phyloP scores from a whole-genome alignment of 805 yeast genomes.

The Lipomyces sp. region DNA sequence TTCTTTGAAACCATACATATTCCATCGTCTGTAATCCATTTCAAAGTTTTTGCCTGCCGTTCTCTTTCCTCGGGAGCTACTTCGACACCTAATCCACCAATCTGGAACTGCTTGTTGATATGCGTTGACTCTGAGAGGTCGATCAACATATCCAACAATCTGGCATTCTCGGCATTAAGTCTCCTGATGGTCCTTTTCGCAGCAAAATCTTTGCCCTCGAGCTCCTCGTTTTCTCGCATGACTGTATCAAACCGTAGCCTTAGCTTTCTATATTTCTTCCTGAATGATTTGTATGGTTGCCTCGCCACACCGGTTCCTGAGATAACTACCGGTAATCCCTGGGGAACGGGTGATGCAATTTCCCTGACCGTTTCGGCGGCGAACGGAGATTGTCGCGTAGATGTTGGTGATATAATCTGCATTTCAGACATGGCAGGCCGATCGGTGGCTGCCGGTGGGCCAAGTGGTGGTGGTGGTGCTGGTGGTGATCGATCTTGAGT shows the following conservation, averaged over 20 bases:
- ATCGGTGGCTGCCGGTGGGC: background rate
- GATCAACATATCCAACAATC: conserved; percentile 31
- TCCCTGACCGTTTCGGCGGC: background rate
- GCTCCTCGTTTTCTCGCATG: conserved; percentile 29
- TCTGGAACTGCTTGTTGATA: conserved; percentile 10
- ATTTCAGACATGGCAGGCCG: background rate
- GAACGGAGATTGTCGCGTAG: background rate
- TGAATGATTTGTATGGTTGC: conserved; percentile 34
- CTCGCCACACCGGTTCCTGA: conserved; percentile 14
- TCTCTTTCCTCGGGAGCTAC: conserved; percentile 16
- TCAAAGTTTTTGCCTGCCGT: conserved; percentile 14
- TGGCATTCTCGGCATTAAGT: conserved; percentile 31
- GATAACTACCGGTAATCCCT: background rate
- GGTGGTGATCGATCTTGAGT: background rate
- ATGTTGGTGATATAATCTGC: background rate
- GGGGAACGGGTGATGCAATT: background rate
- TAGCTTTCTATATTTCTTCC: conserved; percentile 36
- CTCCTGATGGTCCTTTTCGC: conserved; percentile 29
- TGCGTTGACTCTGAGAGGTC: conserved; percentile 33
- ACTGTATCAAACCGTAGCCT: conserved; percentile 28
- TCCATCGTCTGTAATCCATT: background rate
- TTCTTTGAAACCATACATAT: background rate
- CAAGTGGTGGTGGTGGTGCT: background rate
- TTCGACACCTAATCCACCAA: conserved; percentile 18
- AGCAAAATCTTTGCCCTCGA: conserved; percentile 19